Conservation (phyloP, 2,329 filamentous ascomycete species). For the Colletotrichum tamarilloi region DNA sequence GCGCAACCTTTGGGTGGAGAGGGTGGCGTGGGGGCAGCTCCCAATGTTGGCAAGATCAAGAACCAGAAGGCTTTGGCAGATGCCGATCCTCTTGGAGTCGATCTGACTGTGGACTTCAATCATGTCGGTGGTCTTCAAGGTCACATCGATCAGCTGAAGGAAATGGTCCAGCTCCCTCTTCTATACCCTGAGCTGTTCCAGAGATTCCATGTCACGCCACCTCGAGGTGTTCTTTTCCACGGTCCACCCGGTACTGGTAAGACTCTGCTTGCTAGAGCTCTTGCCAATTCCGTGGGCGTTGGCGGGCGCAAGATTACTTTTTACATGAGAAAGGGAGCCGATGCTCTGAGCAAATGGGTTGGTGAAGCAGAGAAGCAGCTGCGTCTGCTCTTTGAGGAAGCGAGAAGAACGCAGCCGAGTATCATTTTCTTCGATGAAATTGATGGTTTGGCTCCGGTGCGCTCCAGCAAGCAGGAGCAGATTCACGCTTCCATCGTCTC, state of each 20-base stretch:
- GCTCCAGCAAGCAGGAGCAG: constrained; percentile 98
- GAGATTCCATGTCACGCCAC: constrained; percentile 91
- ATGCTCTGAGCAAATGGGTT: constrained; percentile 98
- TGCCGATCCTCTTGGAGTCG: constrained; percentile 92
- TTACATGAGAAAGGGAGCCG: constrained; percentile 99
- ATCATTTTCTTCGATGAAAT: constrained; percentile 99
- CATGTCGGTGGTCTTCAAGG: constrained; percentile 92
- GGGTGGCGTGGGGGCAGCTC: constrained; percentile 61
- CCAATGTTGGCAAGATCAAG: constrained; percentile 93
- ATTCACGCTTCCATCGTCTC: constrained; percentile 98
- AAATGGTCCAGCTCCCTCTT: constrained; percentile 96
- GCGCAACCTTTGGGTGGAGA: constrained; percentile 46
- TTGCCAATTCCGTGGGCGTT: constrained; percentile 90
- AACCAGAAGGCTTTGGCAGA: constrained; percentile 92
- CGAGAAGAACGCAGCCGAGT: constrained; percentile 93
- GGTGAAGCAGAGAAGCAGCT: constrained; percentile 97
- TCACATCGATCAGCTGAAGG: constrained; percentile 96
- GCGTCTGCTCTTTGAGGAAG: constrained; percentile 93
- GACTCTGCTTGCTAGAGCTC: constrained; percentile 91
- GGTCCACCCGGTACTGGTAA: constrained; percentile 98
- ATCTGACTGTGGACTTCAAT: constrained; percentile 92
- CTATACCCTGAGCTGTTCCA: constrained; percentile 95
- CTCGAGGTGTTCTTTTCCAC: constrained; percentile 94
- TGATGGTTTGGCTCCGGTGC: constrained; percentile 92
- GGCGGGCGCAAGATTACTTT: constrained; percentile 96